Conservation (phyloP, 2,329 filamentous ascomycete genomes). For the Thelonectria blattea region DNA sequence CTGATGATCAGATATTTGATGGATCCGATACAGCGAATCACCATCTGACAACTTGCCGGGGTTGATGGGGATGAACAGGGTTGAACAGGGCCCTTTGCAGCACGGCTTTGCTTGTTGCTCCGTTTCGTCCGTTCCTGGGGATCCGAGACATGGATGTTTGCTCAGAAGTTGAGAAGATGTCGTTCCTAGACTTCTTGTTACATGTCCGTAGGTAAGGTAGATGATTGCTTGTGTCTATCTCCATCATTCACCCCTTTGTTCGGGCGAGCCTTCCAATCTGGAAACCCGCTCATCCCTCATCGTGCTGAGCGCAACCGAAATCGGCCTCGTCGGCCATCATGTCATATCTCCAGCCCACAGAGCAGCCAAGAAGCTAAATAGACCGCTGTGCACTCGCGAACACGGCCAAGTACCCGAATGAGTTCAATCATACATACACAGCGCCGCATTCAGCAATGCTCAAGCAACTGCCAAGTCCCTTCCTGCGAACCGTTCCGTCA, state of each 20-base stretch:
- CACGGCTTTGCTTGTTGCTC: constrained; percentile 2
- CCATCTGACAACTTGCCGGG: background rate
- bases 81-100: background rate
- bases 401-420: too few relatives aligned
- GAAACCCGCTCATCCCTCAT: constrained; percentile 9
- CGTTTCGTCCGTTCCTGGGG: background rate
- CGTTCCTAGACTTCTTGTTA: background rate
- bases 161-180: background rate
- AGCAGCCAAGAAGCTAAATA: too few relatives aligned
- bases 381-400: too few relatives aligned
- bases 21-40: constrained; percentile 12
- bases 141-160: background rate
- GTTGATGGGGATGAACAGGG: background rate
- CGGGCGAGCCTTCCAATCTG: constrained; percentile 12
- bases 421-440: too few relatives aligned
- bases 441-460: too few relatives aligned
- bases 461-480: background rate
- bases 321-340: constrained; percentile 2
- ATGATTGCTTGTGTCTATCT: background rate
- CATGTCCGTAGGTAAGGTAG: too few relatives aligned
- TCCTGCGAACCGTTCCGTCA: background rate
- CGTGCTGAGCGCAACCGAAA: constrained; percentile 6
- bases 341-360: background rate
- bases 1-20: constrained; percentile 35
- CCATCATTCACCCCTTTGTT: background rate